Percentiles rank a stretch among this genome's conserved stretches.
These are phyloP conservation scores for Talaromyces sp. DNA, from an alignment of 2,329 filamentous ascomycete genomes.

Conservation along the genomic window DNA sequence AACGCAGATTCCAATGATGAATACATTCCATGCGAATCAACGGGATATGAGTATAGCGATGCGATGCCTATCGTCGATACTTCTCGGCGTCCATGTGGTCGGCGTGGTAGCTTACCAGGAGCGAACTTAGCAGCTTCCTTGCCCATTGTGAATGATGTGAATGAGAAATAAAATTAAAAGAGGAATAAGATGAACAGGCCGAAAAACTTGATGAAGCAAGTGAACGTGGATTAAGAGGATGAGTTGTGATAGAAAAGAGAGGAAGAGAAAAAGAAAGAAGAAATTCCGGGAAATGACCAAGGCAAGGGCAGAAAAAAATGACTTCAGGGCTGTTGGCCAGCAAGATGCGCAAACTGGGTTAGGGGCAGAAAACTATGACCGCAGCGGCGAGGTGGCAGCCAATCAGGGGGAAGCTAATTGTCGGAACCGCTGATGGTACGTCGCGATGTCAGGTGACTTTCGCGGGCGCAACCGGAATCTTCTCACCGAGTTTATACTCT, in stretches of 20 bases:
- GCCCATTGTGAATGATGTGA: conserved; percentile 36
- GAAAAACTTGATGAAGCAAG: conserved; percentile 27
- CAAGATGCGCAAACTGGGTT: conserved; percentile 10
- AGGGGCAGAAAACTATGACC: conserved; percentile 31
- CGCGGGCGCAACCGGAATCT: conserved; percentile 33
- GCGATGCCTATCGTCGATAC: conserved; percentile 1
- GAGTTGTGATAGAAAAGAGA: not conserved
- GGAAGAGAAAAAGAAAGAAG: not conserved
- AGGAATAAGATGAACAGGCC: conserved; percentile 22
- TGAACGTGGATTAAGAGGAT: not conserved
- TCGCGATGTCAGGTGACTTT: conserved; percentile 1
- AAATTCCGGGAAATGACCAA: not conserved
- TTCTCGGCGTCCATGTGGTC: conserved; percentile 17
- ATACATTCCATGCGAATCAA: not conserved
- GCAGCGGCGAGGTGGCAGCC: conserved; percentile 29
- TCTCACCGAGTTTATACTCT: not conserved
- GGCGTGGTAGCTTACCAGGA: conserved; percentile 41
- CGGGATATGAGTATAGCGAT: not conserved
- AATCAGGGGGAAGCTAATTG: conserved; percentile 38
- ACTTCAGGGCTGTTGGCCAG: conserved; percentile 7
- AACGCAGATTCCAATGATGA: not conserved
- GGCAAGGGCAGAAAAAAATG: conserved; percentile 18
- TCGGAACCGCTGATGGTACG: conserved; percentile 18
- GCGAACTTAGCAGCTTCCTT: conserved; percentile 43
- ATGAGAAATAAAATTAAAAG: conserved; percentile 19